Evolutionary conservation across 495 filamentous ascomycete species (phyloP).

Genomic region (Penicillium parvum): DNA sequence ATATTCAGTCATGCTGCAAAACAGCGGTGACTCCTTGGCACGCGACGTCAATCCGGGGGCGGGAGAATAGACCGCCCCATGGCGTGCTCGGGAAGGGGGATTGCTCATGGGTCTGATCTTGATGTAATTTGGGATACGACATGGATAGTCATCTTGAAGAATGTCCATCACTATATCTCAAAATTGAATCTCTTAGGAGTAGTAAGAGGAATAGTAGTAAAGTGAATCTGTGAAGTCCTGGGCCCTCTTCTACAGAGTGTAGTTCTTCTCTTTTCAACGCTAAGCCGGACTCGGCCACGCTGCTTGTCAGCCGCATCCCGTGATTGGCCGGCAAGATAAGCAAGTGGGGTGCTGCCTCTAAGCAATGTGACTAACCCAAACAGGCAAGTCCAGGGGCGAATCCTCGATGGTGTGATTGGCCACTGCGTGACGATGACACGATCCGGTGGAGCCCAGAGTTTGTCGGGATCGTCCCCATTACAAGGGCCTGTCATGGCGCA

Average conservation of each 20-base stretch:
- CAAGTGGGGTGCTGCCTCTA: conserved; percentile 21
- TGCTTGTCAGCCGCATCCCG: not conserved
- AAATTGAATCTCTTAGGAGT: too few relatives aligned
- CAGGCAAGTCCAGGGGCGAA: conserved; percentile 12
- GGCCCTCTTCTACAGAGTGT: too few relatives aligned
- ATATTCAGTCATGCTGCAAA: not conserved
- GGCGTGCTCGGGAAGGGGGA: conserved; percentile 30
- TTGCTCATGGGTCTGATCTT: conserved; percentile 21
- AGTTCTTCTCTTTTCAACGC: too few relatives aligned
- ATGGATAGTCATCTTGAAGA: too few relatives aligned
- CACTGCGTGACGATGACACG: conserved; percentile 10
- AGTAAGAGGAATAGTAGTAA: too few relatives aligned
- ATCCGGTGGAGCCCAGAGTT: conserved; percentile 20
- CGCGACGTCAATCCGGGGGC: conserved; percentile 11
- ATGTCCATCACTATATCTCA: too few relatives aligned
- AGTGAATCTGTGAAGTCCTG: too few relatives aligned
- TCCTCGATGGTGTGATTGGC: conserved; percentile 15
- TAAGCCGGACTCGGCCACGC: not conserved
- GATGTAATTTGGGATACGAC: not conserved
- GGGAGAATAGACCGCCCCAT: conserved; percentile 13
- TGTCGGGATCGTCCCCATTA: conserved; percentile 8
- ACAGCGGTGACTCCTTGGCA: conserved; percentile 13
- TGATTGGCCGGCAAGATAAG: conserved; percentile 27
- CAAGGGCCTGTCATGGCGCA: conserved; percentile 11
- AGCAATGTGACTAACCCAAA: conserved; percentile 5